These are phyloP conservation scores for Trichodelitschia bisporula DNA, from an alignment of 495 filamentous ascomycete genomes.

Conservation along the genomic window DNA sequence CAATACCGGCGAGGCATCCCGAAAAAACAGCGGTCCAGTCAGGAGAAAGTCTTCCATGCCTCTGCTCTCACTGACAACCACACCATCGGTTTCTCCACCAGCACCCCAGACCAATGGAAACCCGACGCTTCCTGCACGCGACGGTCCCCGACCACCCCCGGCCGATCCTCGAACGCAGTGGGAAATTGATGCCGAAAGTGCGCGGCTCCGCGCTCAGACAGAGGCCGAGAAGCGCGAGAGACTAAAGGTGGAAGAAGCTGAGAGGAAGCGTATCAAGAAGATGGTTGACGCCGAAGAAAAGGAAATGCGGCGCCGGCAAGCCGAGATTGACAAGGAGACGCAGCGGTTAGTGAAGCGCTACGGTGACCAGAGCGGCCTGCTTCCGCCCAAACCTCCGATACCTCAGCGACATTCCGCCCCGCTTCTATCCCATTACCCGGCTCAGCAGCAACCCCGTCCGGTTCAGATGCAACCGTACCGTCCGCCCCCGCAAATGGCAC, in stretches of 20 bases:
- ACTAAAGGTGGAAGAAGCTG: conserved; percentile 34
- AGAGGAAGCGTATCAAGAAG: conserved; percentile 40
- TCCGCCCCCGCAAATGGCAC: too few species aligned
- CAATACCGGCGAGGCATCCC: conserved; percentile 34
- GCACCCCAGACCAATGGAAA: conserved; percentile 2
- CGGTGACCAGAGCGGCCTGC: conserved; percentile 22
- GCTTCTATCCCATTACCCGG: too few species aligned
- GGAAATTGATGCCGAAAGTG: conserved; percentile 38
- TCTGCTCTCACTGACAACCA: conserved; percentile 6
- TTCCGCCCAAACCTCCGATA: too few species aligned
- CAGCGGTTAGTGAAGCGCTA: conserved; percentile 53
- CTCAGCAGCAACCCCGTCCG: too few species aligned
- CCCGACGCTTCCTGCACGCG: conserved; percentile 1
- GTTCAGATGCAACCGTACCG: too few species aligned
- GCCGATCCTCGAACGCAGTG: conserved; percentile 29
- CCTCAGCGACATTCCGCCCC: too few species aligned
- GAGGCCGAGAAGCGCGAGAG: conserved; percentile 23
- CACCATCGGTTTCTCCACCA: conserved; percentile 1
- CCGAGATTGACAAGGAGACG: conserved; percentile 63
- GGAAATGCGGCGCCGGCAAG: conserved; percentile 35
- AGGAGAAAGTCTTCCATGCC: conserved; percentile 4
- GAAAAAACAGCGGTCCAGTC: conserved; percentile 13
- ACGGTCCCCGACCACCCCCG: too few species aligned
- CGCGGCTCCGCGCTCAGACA: conserved; percentile 30
- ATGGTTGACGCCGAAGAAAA: conserved; percentile 35